Base-by-base conservation (phyloP, 78 protist genomes). In the Cavenderia fasciculata region DNA sequence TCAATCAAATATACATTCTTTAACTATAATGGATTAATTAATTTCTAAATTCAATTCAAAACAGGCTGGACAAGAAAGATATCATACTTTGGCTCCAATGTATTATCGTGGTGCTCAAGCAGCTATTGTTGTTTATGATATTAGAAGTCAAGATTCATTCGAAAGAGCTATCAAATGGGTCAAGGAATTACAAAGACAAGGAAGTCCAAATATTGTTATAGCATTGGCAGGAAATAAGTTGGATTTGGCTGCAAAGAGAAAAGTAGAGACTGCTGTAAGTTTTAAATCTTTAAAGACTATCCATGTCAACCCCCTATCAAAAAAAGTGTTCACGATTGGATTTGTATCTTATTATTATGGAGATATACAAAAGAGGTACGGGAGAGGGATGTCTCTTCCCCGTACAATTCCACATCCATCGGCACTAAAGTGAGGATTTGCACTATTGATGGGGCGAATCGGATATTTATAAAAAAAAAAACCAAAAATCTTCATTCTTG, bases 141-240 rank as follows among this genome's bases (percentile, higher is more conserved):
- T 97, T 73, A 95, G 98, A 25, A 86, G 52, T 29, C 74, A 74
- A 61, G 94, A 90, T 38, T 73, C 95, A 25, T 96, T 98, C 46
- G 77, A 59, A 41, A 94, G 98, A 27, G 99, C 99, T 6, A 94
- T 96, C 71, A 74, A 68, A 11, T 98, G 99, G 99, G 98, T 99
- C 25, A 86, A 95, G 69, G 99, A 98, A 72, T 86, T 99, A 66
- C 99, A 97, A 77, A 92, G 99, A 14, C 99, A 98, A 70, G 99
- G 98, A 12, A 90, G 77, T 52, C 97, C 98, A 40, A 95, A 97
- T 74, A 94, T 96, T 19, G 97, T 97, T 49, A 96, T 99, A 10
- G 98, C 98, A 6, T 93, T 99, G 23, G 98, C 98, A 0, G 99
- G 99, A 49, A 99, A 99, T 93, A 99, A 99, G 92, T 40, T 84